These are phyloP conservation scores for Mortierella antarctica DNA, from an alignment of 192 early-diverging fungal species.

Conservation along the genomic window DNA sequence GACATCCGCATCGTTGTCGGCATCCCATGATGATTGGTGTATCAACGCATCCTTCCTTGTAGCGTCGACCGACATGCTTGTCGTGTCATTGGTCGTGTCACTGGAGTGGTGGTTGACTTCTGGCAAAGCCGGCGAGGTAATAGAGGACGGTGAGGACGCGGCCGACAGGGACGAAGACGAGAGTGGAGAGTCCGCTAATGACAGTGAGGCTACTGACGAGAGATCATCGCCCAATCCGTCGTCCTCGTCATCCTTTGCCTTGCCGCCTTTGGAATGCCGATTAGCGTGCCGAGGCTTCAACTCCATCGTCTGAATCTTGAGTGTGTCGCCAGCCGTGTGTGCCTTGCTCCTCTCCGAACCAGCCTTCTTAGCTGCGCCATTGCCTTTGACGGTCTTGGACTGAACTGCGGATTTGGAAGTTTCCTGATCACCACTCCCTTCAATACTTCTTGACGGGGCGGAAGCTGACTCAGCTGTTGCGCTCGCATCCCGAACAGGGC, in stretches of 20 bases:
- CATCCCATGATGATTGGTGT: background rate
- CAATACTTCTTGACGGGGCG: background rate
- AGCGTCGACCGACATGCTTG: background rate
- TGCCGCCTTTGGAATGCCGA: slow-evolving; percentile 7
- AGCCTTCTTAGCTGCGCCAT: slow-evolving; percentile 2
- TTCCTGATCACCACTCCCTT: background rate
- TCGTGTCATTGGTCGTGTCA: background rate
- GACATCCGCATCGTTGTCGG: slow-evolving; percentile 2
- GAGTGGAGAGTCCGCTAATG: slow-evolving; percentile 18
- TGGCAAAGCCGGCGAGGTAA: background rate
- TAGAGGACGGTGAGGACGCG: slow-evolving; percentile 36
- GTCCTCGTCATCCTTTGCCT: slow-evolving; percentile 29
- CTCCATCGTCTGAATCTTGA: slow-evolving; percentile 28
- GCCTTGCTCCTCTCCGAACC: background rate
- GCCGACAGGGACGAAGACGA: slow-evolving; percentile 37
- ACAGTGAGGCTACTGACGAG: slow-evolving; percentile 31
- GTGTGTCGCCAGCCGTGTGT: background rate
- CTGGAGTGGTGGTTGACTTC: background rate
- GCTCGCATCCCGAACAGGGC: background rate
- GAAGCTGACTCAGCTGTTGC: background rate
- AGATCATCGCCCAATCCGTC: slow-evolving; percentile 41
- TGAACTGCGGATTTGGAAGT: background rate
- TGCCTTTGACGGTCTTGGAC: slow-evolving; percentile 8
- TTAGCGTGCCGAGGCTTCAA: slow-evolving; percentile 11
- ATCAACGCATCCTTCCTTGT: slow-evolving; percentile 4